These are phyloP conservation scores for Malania oleifera DNA, from an alignment of 164 flowering plant genomes.

Conservation along the genomic window DNA sequence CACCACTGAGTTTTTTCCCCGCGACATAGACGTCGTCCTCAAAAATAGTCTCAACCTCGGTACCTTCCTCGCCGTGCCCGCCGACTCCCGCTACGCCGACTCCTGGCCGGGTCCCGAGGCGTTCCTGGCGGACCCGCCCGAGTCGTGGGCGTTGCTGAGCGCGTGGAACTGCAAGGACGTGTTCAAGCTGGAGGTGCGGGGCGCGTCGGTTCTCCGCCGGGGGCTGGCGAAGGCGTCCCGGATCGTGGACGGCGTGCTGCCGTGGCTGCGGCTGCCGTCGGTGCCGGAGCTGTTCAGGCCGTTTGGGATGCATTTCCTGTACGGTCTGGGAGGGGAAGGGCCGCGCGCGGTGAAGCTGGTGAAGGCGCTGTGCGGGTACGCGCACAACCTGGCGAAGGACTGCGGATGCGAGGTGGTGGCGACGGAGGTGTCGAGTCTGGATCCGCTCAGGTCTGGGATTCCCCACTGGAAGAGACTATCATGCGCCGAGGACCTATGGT, in stretches of 20 bases:
- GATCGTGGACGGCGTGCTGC: slow-evolving; percentile 57
- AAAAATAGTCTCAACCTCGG: slow-evolving; percentile 68
- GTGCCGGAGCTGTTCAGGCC: slow-evolving; percentile 79
- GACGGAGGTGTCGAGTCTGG: slow-evolving; percentile 68
- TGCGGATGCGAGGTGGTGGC: slow-evolving; percentile 74
- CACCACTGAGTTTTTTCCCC: slow-evolving; percentile 91
- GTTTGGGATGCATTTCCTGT: slow-evolving; percentile 80
- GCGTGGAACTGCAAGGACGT: slow-evolving; percentile 81
- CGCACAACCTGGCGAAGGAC: slow-evolving; percentile 80
- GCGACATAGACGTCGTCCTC: slow-evolving; percentile 78
- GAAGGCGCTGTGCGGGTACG: slow-evolving; percentile 54
- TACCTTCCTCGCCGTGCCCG: slow-evolving; percentile 73
- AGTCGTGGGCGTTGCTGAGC: slow-evolving; percentile 85
- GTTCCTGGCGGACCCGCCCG: slow-evolving; percentile 62
- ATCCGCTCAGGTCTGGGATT: slow-evolving; percentile 64
- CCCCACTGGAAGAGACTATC: slow-evolving; percentile 89
- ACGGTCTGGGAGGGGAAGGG: slow-evolving; percentile 89
- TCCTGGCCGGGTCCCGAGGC: slow-evolving; percentile 41
- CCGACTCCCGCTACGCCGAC: slow-evolving; percentile 9
- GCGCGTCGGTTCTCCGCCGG: slow-evolving; percentile 52
- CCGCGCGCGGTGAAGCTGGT: slow-evolving; percentile 37
- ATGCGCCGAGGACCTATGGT: slow-evolving; percentile 88
- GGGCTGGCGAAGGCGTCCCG: slow-evolving; percentile 57
- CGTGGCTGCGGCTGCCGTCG: slow-evolving; percentile 74
- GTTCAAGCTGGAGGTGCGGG: slow-evolving; percentile 60